Percentiles rank a stretch among this genome's conserved stretches.
These are phyloP conservation scores for Acephala macrosclerotiorum DNA, from an alignment of 2,329 filamentous ascomycete species.

Conservation along the genomic window DNA sequence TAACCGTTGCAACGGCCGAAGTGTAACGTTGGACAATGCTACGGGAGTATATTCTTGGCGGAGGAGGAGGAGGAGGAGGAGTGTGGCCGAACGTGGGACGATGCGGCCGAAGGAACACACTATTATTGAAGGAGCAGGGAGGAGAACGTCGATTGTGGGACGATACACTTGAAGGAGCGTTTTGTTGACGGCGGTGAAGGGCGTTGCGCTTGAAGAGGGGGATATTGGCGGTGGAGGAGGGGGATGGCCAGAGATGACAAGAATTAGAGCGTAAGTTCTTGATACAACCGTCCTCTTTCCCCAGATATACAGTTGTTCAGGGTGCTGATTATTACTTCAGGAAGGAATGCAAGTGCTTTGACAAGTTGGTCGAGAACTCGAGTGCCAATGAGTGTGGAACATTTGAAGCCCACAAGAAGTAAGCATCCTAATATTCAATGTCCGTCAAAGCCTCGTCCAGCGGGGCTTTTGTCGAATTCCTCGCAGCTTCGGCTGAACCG, in stretches of 20 bases:
- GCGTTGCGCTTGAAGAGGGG: too few relatives aligned
- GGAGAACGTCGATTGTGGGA: too few relatives aligned
- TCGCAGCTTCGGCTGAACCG: background rate
- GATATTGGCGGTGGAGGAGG: too few relatives aligned
- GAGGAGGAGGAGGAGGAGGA: background rate
- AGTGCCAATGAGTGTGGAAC: background rate
- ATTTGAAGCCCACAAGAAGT: constrained; percentile 12
- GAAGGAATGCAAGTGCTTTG: background rate
- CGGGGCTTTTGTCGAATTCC: constrained; percentile 4
- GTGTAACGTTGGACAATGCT: background rate
- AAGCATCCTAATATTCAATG: constrained; percentile 9
- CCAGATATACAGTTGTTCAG: background rate
- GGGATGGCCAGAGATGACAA: too few relatives aligned
- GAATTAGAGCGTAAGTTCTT: background rate
- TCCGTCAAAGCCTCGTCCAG: constrained; percentile 10
- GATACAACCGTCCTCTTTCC: background rate
- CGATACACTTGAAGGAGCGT: too few relatives aligned
- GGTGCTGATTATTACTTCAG: background rate
- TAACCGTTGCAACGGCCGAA: background rate
- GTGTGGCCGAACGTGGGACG: background rate
- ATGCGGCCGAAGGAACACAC: background rate
- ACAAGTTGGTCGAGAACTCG: background rate
- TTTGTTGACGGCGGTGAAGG: too few relatives aligned
- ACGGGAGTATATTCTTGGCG: background rate
- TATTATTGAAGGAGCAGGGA: too few relatives aligned